A percentile compares a stretch with the other conserved stretches of the same genome.
These are phyloP conservation scores for Russula lepida DNA, from an alignment of 768 basidiomycete species.

Conservation along the genomic window DNA sequence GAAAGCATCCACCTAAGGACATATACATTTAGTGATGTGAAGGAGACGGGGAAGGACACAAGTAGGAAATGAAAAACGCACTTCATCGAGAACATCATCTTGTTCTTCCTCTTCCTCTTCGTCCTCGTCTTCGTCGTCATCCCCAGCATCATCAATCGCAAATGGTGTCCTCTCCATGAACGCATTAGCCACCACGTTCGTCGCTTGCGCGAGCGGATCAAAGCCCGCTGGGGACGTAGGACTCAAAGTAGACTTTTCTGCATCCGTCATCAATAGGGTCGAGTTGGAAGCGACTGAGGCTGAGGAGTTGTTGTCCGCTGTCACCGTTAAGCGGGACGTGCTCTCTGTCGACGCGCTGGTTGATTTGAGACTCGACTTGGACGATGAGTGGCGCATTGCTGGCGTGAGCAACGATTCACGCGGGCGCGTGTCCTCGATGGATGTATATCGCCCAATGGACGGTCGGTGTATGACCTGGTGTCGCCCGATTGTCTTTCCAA, in stretches of 20 bases:
- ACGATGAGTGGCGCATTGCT: conserved; percentile 49
- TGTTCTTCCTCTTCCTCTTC: conserved; percentile 52
- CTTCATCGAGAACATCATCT: conserved; percentile 86
- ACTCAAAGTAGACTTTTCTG: conserved; percentile 18
- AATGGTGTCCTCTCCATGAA: conserved; percentile 90
- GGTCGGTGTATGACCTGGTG: conserved; percentile 80
- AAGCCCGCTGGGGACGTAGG: conserved; percentile 28
- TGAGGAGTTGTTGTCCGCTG: neutral
- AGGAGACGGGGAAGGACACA: neutral
- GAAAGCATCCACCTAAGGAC: conserved; percentile 75
- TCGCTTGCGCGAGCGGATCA: conserved; percentile 62
- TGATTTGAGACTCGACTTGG: conserved; percentile 42
- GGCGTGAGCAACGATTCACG: conserved; percentile 80
- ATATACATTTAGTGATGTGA: neutral
- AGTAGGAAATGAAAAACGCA: conserved; percentile 26
- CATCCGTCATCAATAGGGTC: conserved; percentile 23
- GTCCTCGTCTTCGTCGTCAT: conserved; percentile 64
- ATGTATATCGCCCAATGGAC: conserved; percentile 78
- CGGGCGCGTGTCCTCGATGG: conserved; percentile 79
- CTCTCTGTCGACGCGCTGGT: conserved; percentile 20
- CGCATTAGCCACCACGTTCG: conserved; percentile 56
- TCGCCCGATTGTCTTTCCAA: conserved; percentile 89
- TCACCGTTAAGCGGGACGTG: conserved; percentile 26
- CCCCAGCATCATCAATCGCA: conserved; percentile 91
- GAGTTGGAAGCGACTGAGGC: neutral